Base-by-base conservation (phyloP, 768 basidiomycete genomes). In the Agrocybe chaxingu region DNA sequence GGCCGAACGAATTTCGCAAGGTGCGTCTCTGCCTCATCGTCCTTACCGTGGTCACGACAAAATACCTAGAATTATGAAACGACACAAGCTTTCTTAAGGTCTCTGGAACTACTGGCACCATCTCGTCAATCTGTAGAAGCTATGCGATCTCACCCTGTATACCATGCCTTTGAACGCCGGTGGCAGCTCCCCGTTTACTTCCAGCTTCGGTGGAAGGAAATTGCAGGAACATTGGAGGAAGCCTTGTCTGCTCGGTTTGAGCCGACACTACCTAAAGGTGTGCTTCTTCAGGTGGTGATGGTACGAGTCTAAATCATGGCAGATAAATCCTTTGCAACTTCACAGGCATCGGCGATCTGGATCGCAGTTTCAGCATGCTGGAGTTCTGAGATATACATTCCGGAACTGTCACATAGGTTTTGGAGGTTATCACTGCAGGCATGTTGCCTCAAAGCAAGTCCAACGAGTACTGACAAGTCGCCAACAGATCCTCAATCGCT, bases 151-250 rank as follows among this genome's bases (percentile, higher is more conserved):
- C 89, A 92, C 64, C 79, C 84, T 0, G 73, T 84, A 3, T 96
- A 85, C 64, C 55, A 61, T 18, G 67, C 83, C 1, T 97, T 98
- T 62, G 82, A 88, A 62, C 77, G 81, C 53, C 80, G 93, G 33
- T 99, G 97, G 95, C 97, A 98, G 63, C 78, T 99, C 2, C 90
- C 92, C 1, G 89, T 98, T 7, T 98, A 98, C 64, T 98, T 96
- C 66, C 97, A 99, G 62, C 73, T 99, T 53, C 80, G 96, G 39
- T 96, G 95, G 92, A 97, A 97, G 68, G 96, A 97, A 62, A 89
- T 96, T 45, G 82, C 94, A 0, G 70, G 78, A 0, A 76, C 73
- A 44, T 69, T 97, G 11, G 97, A 99, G 69, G 84, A 86, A 9
- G 67, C 71, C 2, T 68, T 98, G 10, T 62, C 67, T 12, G 60